Base-by-base conservation (phyloP, 139 green algal species). In the Chlamydomonas sphaeroides region DNA sequence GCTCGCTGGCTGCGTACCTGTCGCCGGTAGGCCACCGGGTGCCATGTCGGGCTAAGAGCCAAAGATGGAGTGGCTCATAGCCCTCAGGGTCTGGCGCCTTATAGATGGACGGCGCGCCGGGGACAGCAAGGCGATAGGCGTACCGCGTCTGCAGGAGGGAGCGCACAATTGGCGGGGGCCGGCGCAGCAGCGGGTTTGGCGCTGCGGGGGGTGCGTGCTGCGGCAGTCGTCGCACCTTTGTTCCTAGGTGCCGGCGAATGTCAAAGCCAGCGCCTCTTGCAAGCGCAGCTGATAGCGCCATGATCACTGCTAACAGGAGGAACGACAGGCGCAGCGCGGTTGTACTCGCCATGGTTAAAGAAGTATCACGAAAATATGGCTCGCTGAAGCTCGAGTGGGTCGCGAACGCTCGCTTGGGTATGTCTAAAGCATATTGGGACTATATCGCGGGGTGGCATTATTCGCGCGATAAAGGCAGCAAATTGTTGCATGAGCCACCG, bases 1-100 rank as follows among this genome's bases (percentile, higher is more conserved):
- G n/a, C n/a, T n/a, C n/a, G n/a, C n/a, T n/a, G n/a, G n/a, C n/a
- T n/a, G n/a, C n/a, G n/a, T n/a, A n/a, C n/a, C n/a, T 63, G 35
- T 86, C 76, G 53, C 39, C 65, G 0, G 85, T 89, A 21, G 85
- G 85, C 84, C 84, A 91, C 35, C 87, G 78, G 21, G 80, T 88
- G 57, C 87, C 87, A 39, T 91, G 87, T 1, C 87, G 69, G 14
- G 88, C 49, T 2, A 91, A 28, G 18, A 91, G 63, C 65, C 84
- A 89, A 11, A 91, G 38, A 26, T 79, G 68, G 14, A 78, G 51
- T 1, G 85, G 67, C 35, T 72, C 57, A 36, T 91, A 89, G 18
- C 85, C 85, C 14, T 83, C 28, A 0, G 88, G 88, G 38, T 91
- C 85, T 7, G 85, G 88, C 30, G 48, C 23, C 10, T 76, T 66